Conservation (phyloP, 352 stramenopile species). For the Phytophthora tubulina region DNA sequence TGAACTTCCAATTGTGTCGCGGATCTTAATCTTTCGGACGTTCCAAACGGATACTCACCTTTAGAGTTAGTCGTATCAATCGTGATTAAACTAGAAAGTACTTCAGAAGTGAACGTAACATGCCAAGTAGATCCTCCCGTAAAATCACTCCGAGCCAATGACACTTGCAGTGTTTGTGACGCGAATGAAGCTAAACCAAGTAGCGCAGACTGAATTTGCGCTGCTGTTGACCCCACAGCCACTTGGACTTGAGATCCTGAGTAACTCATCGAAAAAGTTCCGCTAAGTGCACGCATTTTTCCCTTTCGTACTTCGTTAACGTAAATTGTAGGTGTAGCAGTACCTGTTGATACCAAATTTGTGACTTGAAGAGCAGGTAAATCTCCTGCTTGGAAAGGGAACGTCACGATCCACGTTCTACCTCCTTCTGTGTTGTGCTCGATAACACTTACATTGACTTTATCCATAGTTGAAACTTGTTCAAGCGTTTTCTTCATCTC, state of each 20-base stretch:
- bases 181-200: background rate
- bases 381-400: slow-evolving; percentile 44
- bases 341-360: slow-evolving; percentile 3
- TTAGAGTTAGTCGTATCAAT: background rate
- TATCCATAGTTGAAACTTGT: slow-evolving; percentile 27
- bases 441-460: slow-evolving; percentile 41
- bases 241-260: background rate
- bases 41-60: background rate
- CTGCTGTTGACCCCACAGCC: background rate
- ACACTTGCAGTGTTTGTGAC: slow-evolving; percentile 1
- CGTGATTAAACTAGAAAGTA: background rate
- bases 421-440: slow-evolving; percentile 33
- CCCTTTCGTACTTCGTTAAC: background rate
- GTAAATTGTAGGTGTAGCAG: background rate
- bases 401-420: slow-evolving; percentile 47
- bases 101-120: background rate
- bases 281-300: background rate
- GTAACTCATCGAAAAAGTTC: background rate
- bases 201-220: background rate
- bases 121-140: slow-evolving; percentile 1
- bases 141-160: background rate
- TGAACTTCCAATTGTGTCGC: slow-evolving; percentile 1
- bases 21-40: background rate
- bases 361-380: slow-evolving; percentile 23
- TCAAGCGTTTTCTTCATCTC: slow-evolving; percentile 6